Evolutionary conservation across 202 grass and related monocot species (phyloP), one percentile per base, ranked within the genome.

Genomic region (Brachypodium distachyon): DNA sequence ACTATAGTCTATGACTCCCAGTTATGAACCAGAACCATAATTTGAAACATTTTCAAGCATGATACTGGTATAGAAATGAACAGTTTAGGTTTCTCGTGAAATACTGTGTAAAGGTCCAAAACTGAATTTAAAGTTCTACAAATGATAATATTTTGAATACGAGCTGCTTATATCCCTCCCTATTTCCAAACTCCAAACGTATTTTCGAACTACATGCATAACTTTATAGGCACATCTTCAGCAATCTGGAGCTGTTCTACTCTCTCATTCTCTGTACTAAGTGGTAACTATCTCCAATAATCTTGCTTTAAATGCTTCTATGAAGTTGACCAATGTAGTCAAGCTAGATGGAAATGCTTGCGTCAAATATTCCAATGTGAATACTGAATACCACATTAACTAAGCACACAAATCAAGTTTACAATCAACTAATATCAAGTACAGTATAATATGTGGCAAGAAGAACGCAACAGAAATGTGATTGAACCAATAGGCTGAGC

Each of bases 351-450:
- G 70, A 74, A 77, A 74, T 53, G 53, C 19, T 34, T 69, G n/a
- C 25, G 43, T 80, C 34, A 12, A 80, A 40, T 67, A 68, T 68
- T 37, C 33, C 7, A 27, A 73, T 55, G 26, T 31, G 14, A 76
- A 61, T 43, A 22, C 11, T 31, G 14, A 76, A 61, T 43, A 22
- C 11, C 16, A 36, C 9, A 37, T n/a, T 63, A 18, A 62, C 38
- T 28, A 61, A 12, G 42, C 61, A 85, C 54, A 58, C 64, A 34
- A 68, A 65, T 59, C 13, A 36, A 85, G 47, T 12, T 57, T 23
- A 44, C 36, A 39, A 52, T 9, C 25, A 63, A 70, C 13, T 54
- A 60, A 39, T 56, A 54, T 10, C n/a, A 55, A 71, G 12, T 46
- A 23, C 18, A 38, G 10, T 70, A 71, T 76, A 37, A n/a, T n/a